Conservation (phyloP, 768 basidiomycete species). For the Clitopilus hobsonii region DNA sequence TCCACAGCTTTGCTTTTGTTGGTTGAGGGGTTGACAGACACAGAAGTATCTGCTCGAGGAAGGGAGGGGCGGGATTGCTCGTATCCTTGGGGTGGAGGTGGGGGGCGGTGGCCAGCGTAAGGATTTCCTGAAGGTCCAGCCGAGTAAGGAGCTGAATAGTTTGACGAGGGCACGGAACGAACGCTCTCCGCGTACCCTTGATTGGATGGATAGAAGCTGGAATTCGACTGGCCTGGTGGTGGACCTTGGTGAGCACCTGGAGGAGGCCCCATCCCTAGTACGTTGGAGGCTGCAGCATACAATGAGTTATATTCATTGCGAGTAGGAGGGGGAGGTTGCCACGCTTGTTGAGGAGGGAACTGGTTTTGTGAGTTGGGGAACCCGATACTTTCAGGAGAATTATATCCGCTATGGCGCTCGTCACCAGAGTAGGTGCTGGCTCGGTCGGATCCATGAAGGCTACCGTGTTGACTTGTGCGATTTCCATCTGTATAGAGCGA, state of each 20-base stretch:
- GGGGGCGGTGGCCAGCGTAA: constrained; percentile 17
- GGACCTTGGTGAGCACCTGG: constrained; percentile 26
- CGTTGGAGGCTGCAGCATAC: constrained; percentile 75
- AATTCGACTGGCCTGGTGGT: constrained; percentile 12
- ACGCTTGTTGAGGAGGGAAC: constrained; percentile 10
- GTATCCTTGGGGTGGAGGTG: constrained; percentile 17
- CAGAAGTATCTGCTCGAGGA: constrained; percentile 52
- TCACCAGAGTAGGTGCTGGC: constrained; percentile 35
- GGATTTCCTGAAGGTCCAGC: constrained; percentile 8
- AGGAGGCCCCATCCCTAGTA: constrained; percentile 73
- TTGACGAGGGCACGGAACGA: constrained; percentile 23
- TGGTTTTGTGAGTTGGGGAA: constrained; percentile 17
- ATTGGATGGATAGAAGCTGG: constrained; percentile 14
- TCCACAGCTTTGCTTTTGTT: constrained; percentile 80
- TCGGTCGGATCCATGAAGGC: constrained; percentile 29
- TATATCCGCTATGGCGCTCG: constrained; percentile 20
- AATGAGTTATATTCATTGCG: constrained; percentile 48
- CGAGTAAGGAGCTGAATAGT: constrained; percentile 25
- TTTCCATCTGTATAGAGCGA: constrained; percentile 29
- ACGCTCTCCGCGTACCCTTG: constrained; percentile 16
- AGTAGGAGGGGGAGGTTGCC: constrained; percentile 21
- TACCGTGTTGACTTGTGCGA: constrained; percentile 22
- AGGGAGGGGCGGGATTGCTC: constrained; percentile 50
- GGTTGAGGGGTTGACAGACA: constrained; percentile 52
- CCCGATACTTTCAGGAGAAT: constrained; percentile 23